Conservation (phyloP, 2,329 filamentous ascomycete species). For the Dothideomycetidae sp. region DNA sequence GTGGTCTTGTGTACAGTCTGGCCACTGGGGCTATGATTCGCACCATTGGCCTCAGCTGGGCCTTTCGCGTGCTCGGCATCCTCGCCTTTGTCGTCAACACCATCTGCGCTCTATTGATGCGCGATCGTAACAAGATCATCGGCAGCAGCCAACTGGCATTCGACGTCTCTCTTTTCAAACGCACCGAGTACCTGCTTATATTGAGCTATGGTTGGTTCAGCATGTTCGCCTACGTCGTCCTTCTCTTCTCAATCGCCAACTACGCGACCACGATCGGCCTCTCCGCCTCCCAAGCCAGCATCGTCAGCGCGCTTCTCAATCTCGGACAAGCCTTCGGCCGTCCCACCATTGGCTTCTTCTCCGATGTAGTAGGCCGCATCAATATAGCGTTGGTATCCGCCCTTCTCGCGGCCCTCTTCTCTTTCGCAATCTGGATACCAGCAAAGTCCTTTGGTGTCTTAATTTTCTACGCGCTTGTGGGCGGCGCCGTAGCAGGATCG, state of each 20-base stretch:
- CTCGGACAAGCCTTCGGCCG: conserved; percentile 52
- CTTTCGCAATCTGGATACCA: conserved; percentile 59
- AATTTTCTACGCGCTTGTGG: conserved; percentile 55
- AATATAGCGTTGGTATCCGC: conserved; percentile 58
- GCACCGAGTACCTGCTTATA: conserved; percentile 49
- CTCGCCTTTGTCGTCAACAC: conserved; percentile 50
- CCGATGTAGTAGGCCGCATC: conserved; percentile 54
- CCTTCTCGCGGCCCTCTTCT: conserved; percentile 48
- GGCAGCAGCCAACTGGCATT: conserved; percentile 55
- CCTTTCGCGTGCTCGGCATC: conserved; percentile 51
- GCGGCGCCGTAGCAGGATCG: conserved; percentile 53
- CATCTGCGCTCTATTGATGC: conserved; percentile 47
- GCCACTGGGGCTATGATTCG: conserved; percentile 54
- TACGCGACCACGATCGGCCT: conserved; percentile 58
- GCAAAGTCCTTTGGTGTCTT: conserved; percentile 53
- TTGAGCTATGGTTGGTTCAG: conserved; percentile 55
- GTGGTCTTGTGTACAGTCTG: conserved; percentile 57
- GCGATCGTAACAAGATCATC: conserved; percentile 57
- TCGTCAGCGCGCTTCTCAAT: conserved; percentile 62
- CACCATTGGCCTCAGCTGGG: conserved; percentile 49
- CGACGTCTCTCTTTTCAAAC: conserved; percentile 46
- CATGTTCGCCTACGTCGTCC: conserved; percentile 59
- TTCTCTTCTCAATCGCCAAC: conserved; percentile 63
- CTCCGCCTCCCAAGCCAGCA: conserved; percentile 49
- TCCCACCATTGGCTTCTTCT: conserved; percentile 58